Evolutionary conservation across 306 rosid genomes (phyloP).

Genomic region (Vigna trinervia): DNA sequence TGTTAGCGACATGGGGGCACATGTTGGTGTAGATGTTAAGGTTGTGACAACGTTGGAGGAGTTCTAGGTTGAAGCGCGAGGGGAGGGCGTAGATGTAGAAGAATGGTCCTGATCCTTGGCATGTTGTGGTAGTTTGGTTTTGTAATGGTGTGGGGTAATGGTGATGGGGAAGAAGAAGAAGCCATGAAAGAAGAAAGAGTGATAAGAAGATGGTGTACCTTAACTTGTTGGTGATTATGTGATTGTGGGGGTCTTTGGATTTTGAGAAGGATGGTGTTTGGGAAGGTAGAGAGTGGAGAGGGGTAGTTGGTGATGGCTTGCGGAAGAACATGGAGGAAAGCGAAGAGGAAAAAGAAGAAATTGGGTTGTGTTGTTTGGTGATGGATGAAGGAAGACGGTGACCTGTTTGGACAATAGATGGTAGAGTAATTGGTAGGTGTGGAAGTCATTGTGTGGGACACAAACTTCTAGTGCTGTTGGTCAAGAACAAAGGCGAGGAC

Average conservation of each 20-base stretch:
- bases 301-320: slow-evolving; percentile 53
- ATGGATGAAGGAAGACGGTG: background rate
- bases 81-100: slow-evolving; percentile 75
- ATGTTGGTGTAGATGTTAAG: slow-evolving; percentile 84
- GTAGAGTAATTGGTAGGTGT: background rate
- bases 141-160: slow-evolving; percentile 36
- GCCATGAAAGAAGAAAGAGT: slow-evolving; percentile 58
- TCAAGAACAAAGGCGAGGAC: background rate
- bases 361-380: background rate
- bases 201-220: slow-evolving; percentile 41
- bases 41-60: slow-evolving; percentile 59
- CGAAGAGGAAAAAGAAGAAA: background rate
- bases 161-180: slow-evolving; percentile 43
- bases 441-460: background rate
- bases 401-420: background rate
- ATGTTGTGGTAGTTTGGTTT: slow-evolving; percentile 35
- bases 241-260: slow-evolving; percentile 41
- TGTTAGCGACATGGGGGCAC: slow-evolving; percentile 83
- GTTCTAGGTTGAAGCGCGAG: slow-evolving; percentile 64
- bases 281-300: slow-evolving; percentile 36
- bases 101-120: slow-evolving; percentile 41
- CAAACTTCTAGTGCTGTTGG: background rate
- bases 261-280: slow-evolving; percentile 36
- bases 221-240: background rate
- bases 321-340: slow-evolving; percentile 55